Base-by-base conservation (phyloP, 2,329 filamentous ascomycete genomes). In the Cladophialophora yegresii region DNA sequence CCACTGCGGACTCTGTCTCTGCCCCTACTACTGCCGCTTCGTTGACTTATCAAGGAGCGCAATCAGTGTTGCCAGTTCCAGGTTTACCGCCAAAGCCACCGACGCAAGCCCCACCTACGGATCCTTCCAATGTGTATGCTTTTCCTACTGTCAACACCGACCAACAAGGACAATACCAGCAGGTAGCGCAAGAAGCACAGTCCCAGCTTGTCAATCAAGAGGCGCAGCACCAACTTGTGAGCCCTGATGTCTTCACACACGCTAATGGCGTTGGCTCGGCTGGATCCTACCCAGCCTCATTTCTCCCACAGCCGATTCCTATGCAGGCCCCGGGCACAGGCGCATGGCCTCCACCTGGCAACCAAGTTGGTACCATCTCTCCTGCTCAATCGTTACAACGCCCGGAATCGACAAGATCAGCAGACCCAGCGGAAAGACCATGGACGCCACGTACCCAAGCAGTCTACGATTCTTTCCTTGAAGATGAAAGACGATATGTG, bases 391-490 rank as follows among this genome's bases (percentile, higher is more conserved):
- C 57, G 36, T 49, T 64, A 32, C 58, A 64, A 43, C 43, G 51
- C 13, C 54, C 50, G 5, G 66, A 68, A 32, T 51, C 51, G 13
- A 50, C 56, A 45, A 59, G 49, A 49, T 62, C 64, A 12, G 43
- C 72, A 70, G 23, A 71, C 23, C 57, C 64, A 23, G 75, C 77
- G 33, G 80, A 82, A 68, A 71, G 75, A n/a, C 78, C 77, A 2
- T 82, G 80, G 79, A 76, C 76, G n/a, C 78, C 79, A 12, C 78
- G 79, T 16, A 76, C 81, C 13, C 80, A 82, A 71, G 77, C 77
- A 67, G 79, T 80, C 56, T 83, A 82, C 67, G 80, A 82, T 63
- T 76, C 80, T 60, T 83, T 83, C 59, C 73, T 82, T n/a, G 78
- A 79, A 59, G 76, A 82, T 67, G 81, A 83, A 72, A 75, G 80